Conservation (phyloP, 2,329 filamentous ascomycete species). For the Rosellinia necatrix region DNA sequence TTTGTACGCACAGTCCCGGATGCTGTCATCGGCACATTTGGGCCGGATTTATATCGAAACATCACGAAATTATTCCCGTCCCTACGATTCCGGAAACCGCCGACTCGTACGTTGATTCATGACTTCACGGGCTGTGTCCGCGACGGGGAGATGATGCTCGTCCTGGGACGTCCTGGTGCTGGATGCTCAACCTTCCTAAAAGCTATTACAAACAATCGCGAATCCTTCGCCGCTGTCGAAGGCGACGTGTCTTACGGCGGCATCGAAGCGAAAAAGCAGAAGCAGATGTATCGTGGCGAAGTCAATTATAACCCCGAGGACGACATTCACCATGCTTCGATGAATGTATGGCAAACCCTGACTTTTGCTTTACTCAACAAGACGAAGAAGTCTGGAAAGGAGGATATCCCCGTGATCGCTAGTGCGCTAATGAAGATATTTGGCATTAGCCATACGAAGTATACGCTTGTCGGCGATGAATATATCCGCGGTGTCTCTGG, state of each 20-base stretch:
- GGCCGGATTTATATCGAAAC: constrained; percentile 74
- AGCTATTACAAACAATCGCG: constrained; percentile 71
- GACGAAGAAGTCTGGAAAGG: constrained; percentile 68
- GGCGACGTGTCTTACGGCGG: constrained; percentile 76
- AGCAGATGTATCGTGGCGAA: constrained; percentile 72
- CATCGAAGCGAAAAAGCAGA: constrained; percentile 69
- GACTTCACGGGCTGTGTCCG: constrained; percentile 71
- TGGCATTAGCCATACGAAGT: constrained; percentile 74
- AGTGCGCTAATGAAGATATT: constrained; percentile 77
- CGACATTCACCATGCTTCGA: constrained; percentile 72
- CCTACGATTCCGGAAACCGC: constrained; percentile 33
- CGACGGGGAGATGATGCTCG: constrained; percentile 72
- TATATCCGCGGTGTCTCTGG: constrained; percentile 74
- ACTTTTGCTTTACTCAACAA: constrained; percentile 77
- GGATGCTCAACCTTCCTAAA: constrained; percentile 81
- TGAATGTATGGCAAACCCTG: constrained; percentile 79
- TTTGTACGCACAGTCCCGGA: constrained; percentile 76
- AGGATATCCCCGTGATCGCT: constrained; percentile 70
- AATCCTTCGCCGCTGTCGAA: constrained; percentile 66
- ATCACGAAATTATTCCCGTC: constrained; percentile 50
- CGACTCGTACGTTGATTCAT: constrained; percentile 56
- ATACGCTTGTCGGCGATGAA: constrained; percentile 77
- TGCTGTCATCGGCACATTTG: constrained; percentile 77
- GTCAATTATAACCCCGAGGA: constrained; percentile 81
- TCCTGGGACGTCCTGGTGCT: constrained; percentile 71